These are phyloP conservation scores for Tagetes patula DNA, from an alignment of 129 eudicot genomes.

Conservation along the genomic window DNA sequence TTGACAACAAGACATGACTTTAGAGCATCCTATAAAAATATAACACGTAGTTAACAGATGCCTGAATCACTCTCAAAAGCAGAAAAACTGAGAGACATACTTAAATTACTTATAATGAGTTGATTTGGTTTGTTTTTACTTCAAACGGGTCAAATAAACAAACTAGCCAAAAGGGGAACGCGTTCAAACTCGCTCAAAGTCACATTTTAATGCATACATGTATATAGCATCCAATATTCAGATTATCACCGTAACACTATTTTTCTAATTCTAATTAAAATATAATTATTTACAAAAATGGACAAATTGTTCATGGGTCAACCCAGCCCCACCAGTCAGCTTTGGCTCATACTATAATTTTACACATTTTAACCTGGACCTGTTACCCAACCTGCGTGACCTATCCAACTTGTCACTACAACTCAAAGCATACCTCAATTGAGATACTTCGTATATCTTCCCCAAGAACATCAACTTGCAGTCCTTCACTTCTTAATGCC, in stretches of 20 bases:
- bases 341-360: neutral
- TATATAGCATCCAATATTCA: neutral
- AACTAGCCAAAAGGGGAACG: neutral
- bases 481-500: slow-evolving; percentile 61
- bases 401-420: neutral
- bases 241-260: neutral
- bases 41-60: slow-evolving; percentile 4
- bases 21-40: slow-evolving; percentile 64
- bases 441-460: slow-evolving; percentile 70
- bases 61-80: neutral
- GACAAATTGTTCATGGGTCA: neutral
- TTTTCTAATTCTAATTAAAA: neutral
- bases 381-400: neutral
- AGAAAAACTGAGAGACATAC: slow-evolving; percentile 3
- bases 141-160: neutral
- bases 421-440: slow-evolving; percentile 55
- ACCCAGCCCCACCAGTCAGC: neutral
- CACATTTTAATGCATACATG: neutral
- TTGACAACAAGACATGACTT: slow-evolving; percentile 89
- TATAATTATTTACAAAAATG: neutral
- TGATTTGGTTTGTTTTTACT: neutral
- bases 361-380: neutral
- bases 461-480: slow-evolving; percentile 89
- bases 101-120: neutral
- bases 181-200: neutral